phyloP scores from a whole-genome alignment of 805 yeast species.

The Pichia exigua region DNA sequence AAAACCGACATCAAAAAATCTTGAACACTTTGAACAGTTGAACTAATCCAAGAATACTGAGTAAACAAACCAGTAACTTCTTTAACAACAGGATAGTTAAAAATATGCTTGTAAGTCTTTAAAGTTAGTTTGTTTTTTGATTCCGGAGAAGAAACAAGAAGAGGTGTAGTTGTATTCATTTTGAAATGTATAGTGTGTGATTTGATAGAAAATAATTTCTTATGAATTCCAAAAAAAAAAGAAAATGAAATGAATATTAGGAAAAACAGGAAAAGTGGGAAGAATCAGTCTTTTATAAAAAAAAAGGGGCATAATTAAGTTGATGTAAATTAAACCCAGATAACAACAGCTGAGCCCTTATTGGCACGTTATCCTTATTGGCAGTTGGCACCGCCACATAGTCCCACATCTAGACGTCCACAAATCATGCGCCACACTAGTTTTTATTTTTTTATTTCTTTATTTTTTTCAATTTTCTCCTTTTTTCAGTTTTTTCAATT shows the following conservation, averaged over 20 bases:
- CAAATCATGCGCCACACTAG: not conserved
- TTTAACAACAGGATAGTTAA: slow-evolving; percentile 24
- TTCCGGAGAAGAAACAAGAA: not conserved
- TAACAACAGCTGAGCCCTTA: not conserved
- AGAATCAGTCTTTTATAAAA: not conserved
- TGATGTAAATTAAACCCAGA: not conserved
- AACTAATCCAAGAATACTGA: not conserved
- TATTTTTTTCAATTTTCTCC: too few species aligned
- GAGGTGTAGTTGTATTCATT: not conserved
- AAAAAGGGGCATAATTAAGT: not conserved
- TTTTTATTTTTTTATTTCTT: not conserved
- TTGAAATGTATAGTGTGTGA: not conserved
- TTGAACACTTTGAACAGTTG: not conserved
- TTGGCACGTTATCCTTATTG: not conserved
- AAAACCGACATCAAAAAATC: slow-evolving; percentile 7
- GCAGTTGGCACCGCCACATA: not conserved
- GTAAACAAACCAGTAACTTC: slow-evolving; percentile 16
- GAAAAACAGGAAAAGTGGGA: not conserved
- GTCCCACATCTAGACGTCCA: too few species aligned
- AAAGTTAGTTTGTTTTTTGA: not conserved
- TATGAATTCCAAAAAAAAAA: not conserved
- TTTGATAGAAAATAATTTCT: not conserved
- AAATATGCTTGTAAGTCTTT: not conserved
- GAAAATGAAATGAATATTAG: not conserved
- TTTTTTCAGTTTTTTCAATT: not conserved